Base-by-base conservation (phyloP, 192 early-diverging fungal species). In the Linnemannia exigua region DNA sequence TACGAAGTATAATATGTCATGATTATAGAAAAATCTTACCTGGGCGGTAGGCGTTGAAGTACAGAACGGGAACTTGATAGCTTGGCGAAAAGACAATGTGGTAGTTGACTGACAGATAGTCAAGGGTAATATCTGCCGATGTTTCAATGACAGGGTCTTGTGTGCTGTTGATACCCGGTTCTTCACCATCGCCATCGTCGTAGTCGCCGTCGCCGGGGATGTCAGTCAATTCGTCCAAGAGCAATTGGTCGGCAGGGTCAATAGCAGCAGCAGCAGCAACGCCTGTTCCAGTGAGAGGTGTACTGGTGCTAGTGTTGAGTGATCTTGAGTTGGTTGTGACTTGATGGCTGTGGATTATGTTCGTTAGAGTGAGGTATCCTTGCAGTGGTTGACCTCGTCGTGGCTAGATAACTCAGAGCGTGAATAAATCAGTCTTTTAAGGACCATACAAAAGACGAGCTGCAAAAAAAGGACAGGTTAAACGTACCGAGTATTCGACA, bases 81-180 rank as follows among this genome's bases (percentile, higher is more conserved):
- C 88, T 88, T n/a, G 89, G 38, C 15, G 91, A 92, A 75, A 91
- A 94, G 11, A 93, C 81, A 6, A 94, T 89, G 82, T 94, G 93
- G 69, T 92, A 90, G 66, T 90, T 88, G 1, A 91, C 74, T 25
- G 79, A 79, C 17, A 91, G 25, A 46, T 72, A 84, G 19, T 84
- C 79, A 28, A n/a, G 11, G 20, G 37, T 61, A 46, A 11, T 4
- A 1, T 35, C 14, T 9, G 47, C 36, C 16, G 67, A 19, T 9
- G 47, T 6, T 33, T 63, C 48, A 3, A 51, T 41, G 28, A 51
- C 58, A 25, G 44, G 22, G 41, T 37, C 41, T 9, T 44, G 5
- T 44, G 41, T 44, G 9, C 9, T 44, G 3, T 44, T 48, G 8
- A 22, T 11, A 11, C 44, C n/a, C n/a, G n/a, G n/a, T n/a, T n/a